Conservation (phyloP, 192 early-diverging fungal genomes). For the Linnemannia exigua region DNA sequence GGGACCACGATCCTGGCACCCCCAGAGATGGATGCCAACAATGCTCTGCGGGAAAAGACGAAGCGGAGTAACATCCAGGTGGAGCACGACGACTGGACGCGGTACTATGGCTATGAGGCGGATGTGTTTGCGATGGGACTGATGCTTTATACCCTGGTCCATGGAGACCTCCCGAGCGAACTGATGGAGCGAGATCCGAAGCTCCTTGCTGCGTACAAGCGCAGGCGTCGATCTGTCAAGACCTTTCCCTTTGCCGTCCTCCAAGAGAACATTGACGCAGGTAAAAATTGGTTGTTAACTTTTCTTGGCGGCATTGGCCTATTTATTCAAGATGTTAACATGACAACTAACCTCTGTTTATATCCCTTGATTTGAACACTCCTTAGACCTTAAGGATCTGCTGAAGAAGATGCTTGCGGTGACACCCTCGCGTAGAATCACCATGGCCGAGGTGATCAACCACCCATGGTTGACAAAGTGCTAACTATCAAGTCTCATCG, state of each 20-base stretch:
- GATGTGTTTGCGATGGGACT: constrained; percentile 95
- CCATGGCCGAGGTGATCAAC: constrained; percentile 6
- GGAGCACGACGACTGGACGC: constrained; percentile 11
- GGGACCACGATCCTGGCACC: constrained; percentile 29
- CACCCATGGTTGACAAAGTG: constrained; percentile 8
- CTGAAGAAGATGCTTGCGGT: constrained; percentile 9
- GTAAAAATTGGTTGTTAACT: neutral
- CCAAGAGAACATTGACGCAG: constrained; percentile 3
- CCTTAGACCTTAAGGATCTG: neutral
- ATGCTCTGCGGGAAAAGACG: neutral
- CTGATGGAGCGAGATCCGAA: constrained; percentile 4
- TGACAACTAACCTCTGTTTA: neutral
- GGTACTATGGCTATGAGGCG: constrained; percentile 59
- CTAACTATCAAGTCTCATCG: neutral
- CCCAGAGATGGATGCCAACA: constrained; percentile 32
- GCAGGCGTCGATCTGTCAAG: constrained; percentile 11
- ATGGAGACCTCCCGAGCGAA: constrained; percentile 72
- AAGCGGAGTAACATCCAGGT: neutral
- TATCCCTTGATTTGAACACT: neutral
- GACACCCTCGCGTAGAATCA: neutral
- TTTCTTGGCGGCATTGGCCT: no score
- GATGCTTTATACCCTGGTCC: constrained; percentile 85
- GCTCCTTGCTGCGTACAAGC: constrained; percentile 10
- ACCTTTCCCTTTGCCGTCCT: constrained; percentile 11
- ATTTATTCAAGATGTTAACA: neutral